These are phyloP conservation scores for Metschnikowia proteae DNA, from an alignment of 805 yeast genomes.

Conservation along the genomic window DNA sequence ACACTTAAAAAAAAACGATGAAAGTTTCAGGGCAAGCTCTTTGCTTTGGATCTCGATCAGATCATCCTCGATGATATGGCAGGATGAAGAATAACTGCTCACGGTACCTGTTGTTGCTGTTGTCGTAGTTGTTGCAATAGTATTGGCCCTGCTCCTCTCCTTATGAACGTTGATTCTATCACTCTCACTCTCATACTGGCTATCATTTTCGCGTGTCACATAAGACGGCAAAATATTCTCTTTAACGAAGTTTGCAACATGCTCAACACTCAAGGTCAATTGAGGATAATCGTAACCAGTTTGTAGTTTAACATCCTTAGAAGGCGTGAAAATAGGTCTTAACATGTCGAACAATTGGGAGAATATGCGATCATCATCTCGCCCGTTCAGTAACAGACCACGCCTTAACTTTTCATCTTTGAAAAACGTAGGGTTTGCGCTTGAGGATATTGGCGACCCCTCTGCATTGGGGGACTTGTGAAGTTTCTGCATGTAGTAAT, in stretches of 20 bases:
- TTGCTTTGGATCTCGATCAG: conserved; percentile 2
- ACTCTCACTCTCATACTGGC: not conserved
- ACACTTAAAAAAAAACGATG: conserved; percentile 8
- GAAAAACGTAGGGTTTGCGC: not conserved
- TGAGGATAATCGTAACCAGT: conserved; percentile 3
- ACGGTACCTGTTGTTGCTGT: not conserved
- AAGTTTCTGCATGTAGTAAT: conserved; percentile 12
- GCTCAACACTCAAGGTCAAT: conserved; percentile 8
- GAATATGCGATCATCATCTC: conserved; percentile 3
- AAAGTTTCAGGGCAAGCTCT: conserved; percentile 7
- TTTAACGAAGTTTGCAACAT: conserved; percentile 8
- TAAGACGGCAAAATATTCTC: conserved; percentile 1
- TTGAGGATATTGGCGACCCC: not conserved
- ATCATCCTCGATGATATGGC: conserved; percentile 1
- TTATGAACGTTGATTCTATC: not conserved
- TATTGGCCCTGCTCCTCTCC: conserved; percentile 1
- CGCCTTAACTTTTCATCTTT: conserved; percentile 5
- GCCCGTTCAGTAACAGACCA: conserved; percentile 5
- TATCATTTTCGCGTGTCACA: not conserved
- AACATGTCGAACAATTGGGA: conserved; percentile 7
- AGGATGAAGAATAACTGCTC: not conserved
- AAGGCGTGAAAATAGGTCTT: conserved; percentile 10
- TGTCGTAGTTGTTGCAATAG: conserved; percentile 1
- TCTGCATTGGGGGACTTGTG: conserved; percentile 7
- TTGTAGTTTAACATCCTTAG: conserved; percentile 3